phyloP scores from a whole-genome alignment of 202 grass and related monocot genomes.

The Schoenoplectus tabernaemontani region DNA sequence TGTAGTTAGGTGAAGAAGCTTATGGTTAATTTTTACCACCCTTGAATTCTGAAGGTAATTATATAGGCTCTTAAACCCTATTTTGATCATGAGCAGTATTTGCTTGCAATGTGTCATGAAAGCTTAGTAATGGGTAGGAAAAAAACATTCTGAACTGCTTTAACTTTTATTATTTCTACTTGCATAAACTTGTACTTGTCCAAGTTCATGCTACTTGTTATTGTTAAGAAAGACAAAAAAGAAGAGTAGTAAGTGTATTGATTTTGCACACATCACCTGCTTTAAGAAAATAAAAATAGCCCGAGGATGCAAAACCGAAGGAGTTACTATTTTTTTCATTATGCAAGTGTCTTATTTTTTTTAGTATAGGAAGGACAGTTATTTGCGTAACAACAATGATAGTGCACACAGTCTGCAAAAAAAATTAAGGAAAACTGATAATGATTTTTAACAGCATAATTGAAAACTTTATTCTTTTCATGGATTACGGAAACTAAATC shows the following conservation, averaged over 20 bases:
- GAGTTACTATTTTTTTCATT: neutral
- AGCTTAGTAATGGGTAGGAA: neutral
- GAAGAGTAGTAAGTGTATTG: neutral
- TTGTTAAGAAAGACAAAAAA: neutral
- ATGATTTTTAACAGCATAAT: neutral
- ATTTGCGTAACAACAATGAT: neutral
- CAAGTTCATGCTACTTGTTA: neutral
- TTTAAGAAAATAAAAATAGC: neutral
- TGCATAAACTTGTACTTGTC: neutral
- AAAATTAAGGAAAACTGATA: neutral
- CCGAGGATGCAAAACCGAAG: neutral
- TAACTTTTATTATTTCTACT: neutral
- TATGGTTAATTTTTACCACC: neutral
- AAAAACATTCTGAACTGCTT: neutral
- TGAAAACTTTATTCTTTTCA: neutral
- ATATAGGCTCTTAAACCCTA: neutral
- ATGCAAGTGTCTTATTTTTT: neutral
- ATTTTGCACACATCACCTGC: neutral
- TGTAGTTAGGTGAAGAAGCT: no score
- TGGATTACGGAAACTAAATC: neutral
- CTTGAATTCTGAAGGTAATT: neutral
- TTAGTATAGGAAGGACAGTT: neutral
- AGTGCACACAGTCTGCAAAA: neutral
- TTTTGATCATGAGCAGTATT: neutral
- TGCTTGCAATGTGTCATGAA: neutral